phyloP scores from a whole-genome alignment of 176 grass and related monocot species.

The Triticum dicoccoides region DNA sequence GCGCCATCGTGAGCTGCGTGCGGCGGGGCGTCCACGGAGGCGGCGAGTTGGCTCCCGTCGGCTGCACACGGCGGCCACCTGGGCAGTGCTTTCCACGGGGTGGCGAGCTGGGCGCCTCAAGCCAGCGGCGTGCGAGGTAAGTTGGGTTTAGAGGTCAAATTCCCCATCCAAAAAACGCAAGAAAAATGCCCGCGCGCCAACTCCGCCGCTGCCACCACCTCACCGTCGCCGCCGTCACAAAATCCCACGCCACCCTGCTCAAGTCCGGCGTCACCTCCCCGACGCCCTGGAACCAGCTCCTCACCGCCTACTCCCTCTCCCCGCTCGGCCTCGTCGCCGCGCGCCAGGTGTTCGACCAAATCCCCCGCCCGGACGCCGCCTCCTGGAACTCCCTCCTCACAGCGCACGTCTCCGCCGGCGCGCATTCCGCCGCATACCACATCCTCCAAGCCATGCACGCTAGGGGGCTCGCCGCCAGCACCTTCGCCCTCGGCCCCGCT shows the following conservation, averaged over 20 bases:
- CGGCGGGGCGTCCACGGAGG: too few species aligned
- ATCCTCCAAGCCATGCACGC: slow-evolving; percentile 39
- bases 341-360: slow-evolving; percentile 54
- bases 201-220: too few species aligned
- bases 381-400: slow-evolving; percentile 71
- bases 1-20: background rate
- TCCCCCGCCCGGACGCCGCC: slow-evolving; percentile 37
- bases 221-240: background rate
- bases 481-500: slow-evolving; percentile 45
- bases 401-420: slow-evolving; percentile 27
- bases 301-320: slow-evolving; percentile 37
- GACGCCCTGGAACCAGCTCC: slow-evolving; percentile 56
- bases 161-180: too few species aligned
- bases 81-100: too few species aligned
- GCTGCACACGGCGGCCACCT: too few species aligned
- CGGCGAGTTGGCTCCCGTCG: too few species aligned
- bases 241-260: slow-evolving; percentile 46
- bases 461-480: slow-evolving; percentile 26
- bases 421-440: slow-evolving; percentile 26
- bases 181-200: too few species aligned
- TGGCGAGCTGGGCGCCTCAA: too few species aligned
- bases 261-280: slow-evolving; percentile 42
- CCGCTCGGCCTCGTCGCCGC: slow-evolving; percentile 16
- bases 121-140: too few species aligned
- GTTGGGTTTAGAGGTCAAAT: too few species aligned